phyloP scores from a whole-genome alignment of 495 filamentous ascomycete species.

The Neurospora intermedia region DNA sequence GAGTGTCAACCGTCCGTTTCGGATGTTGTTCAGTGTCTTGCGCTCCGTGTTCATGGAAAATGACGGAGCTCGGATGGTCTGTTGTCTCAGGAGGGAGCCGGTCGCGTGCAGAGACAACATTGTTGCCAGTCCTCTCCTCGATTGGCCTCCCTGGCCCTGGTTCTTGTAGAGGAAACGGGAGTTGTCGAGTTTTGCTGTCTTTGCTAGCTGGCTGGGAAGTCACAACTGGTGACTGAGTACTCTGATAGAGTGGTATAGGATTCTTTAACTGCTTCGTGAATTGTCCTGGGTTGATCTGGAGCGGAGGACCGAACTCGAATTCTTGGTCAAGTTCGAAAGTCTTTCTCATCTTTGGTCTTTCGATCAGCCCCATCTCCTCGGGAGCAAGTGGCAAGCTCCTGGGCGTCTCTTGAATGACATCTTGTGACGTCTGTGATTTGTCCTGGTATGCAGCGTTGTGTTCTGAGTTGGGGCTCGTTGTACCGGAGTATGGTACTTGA shows the following conservation, averaged over 20 bases:
- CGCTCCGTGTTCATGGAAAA: background rate
- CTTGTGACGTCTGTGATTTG: background rate
- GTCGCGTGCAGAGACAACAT: background rate
- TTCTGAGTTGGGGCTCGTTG: background rate
- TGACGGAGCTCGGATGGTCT: background rate
- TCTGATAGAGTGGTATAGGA: background rate
- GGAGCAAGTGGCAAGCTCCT: background rate
- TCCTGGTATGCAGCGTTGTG: background rate
- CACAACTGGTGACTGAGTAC: background rate
- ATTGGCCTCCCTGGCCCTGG: background rate
- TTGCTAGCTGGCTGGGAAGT: background rate
- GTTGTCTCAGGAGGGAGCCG: background rate
- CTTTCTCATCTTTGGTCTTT: background rate
- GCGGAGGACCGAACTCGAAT: constrained; percentile 3
- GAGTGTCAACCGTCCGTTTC: background rate
- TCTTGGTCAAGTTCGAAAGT: background rate
- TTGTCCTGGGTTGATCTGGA: constrained; percentile 1
- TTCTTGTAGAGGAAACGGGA: background rate
- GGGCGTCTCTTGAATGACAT: background rate
- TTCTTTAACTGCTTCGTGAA: constrained; percentile 3
- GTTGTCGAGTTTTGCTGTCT: background rate
- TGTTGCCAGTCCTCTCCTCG: background rate
- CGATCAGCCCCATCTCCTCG: constrained; percentile 3
- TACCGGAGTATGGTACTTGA: background rate
- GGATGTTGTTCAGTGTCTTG: background rate